A percentile compares a stretch with the other conserved stretches of the same genome.
Conservation (phyloP, 2,329 filamentous ascomycete genomes). For the Colletotrichum sojae region DNA sequence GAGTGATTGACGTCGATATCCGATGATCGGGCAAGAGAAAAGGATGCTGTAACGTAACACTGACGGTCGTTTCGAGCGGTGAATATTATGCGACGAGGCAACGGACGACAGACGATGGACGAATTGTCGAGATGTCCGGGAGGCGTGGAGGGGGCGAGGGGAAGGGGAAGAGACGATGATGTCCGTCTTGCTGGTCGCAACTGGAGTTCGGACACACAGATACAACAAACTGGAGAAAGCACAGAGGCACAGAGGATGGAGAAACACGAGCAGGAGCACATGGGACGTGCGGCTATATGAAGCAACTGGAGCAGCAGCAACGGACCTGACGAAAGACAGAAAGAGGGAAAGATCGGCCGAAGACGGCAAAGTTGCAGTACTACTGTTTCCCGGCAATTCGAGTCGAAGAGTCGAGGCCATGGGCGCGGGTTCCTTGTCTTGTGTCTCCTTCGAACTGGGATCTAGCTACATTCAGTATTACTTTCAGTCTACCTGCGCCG, state of each 20-base stretch:
- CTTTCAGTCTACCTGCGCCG: too few species aligned
- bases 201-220: slow-evolving; percentile 1
- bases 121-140: not conserved
- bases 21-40: slow-evolving; percentile 4
- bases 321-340: not conserved
- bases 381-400: slow-evolving; percentile 13
- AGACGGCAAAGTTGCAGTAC: not conserved
- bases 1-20: not conserved
- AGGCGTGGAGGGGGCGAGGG: not conserved
- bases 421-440: slow-evolving; percentile 10
- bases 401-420: slow-evolving; percentile 1
- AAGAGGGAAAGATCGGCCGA: slow-evolving; percentile 15
- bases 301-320: not conserved
- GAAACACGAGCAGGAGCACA: slow-evolving; percentile 11
- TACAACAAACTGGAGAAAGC: slow-evolving; percentile 11
- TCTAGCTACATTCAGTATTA: too few species aligned
- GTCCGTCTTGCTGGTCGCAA: too few species aligned
- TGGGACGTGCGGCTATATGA: slow-evolving; percentile 38
- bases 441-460: too few species aligned
- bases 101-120: slow-evolving; percentile 6
- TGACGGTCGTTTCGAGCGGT: slow-evolving; percentile 1
- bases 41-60: not conserved
- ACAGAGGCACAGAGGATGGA: not conserved
- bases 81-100: slow-evolving; percentile 21
- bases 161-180: slow-evolving; percentile 4